Percentiles rank a stretch among this genome's conserved stretches.
These are phyloP conservation scores for Toxicodendron radicans DNA, from an alignment of 345 rosid species.

Conservation along the genomic window DNA sequence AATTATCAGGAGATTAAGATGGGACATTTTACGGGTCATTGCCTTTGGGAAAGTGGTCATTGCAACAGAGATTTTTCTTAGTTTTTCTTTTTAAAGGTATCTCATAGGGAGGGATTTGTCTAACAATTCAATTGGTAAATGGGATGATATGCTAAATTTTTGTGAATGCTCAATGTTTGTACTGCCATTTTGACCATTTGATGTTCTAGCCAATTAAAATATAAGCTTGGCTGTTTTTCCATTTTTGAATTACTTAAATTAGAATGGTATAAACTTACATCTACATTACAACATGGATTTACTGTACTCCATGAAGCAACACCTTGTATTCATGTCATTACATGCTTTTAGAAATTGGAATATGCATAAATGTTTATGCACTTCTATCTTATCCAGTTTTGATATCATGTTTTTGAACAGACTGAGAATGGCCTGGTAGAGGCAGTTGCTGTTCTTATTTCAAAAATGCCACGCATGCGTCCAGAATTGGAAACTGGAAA, in stretches of 20 bases:
- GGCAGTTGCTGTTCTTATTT: conserved; percentile 88
- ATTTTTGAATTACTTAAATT: neutral
- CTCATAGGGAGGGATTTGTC: neutral
- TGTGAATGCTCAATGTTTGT: neutral
- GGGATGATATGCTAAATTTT: neutral
- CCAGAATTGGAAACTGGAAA: conserved; percentile 61
- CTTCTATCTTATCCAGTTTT: conserved; percentile 9
- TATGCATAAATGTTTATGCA: neutral
- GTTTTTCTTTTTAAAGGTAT: neutral
- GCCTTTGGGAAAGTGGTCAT: neutral
- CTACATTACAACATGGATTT: neutral
- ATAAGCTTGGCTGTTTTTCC: neutral
- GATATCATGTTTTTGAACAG: conserved; percentile 43
- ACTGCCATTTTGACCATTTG: neutral
- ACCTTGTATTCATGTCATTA: neutral
- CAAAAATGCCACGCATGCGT: conserved; percentile 93
- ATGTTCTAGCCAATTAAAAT: neutral
- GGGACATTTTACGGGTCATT: neutral
- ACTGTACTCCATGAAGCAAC: neutral
- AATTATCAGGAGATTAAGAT: neutral
- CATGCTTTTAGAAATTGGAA: neutral
- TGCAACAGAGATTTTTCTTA: neutral
- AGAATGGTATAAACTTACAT: neutral
- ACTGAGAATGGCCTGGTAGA: conserved; percentile 94
- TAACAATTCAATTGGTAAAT: neutral